These are phyloP conservation scores for Gracilaria caudata DNA, from an alignment of 23 red algal species.

Conservation along the genomic window DNA sequence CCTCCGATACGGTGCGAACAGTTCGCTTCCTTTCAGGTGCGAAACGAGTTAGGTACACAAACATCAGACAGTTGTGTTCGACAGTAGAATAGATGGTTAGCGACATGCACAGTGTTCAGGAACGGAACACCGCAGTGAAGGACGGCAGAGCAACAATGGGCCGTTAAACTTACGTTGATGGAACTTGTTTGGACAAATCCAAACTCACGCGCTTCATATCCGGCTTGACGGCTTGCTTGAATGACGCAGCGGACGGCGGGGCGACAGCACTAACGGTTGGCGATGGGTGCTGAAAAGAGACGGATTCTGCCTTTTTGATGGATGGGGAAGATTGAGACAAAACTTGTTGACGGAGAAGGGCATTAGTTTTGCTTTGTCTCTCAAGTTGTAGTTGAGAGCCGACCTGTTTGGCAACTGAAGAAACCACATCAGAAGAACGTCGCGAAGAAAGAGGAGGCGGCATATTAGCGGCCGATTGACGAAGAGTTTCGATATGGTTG, in stretches of 20 bases:
- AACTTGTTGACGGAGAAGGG: neutral
- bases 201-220: neutral
- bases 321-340: neutral
- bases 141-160: neutral
- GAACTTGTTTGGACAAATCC: neutral
- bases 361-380: neutral
- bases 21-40: neutral
- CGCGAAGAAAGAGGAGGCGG: neutral
- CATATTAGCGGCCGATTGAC: neutral
- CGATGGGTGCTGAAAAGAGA: neutral
- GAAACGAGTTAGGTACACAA: neutral
- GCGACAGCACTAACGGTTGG: neutral
- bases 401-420: neutral
- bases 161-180: neutral
- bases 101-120: neutral
- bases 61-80: neutral
- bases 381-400: neutral
- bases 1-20: neutral
- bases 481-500: neutral
- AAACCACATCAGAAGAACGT: neutral
- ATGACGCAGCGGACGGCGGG: neutral
- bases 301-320: neutral
- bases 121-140: neutral
- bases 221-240: neutral
- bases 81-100: neutral